Evolutionary conservation across 306 rosid genomes (phyloP), one percentile per base, ranked within the genome.

Genomic region (Boehmeria nivea): DNA sequence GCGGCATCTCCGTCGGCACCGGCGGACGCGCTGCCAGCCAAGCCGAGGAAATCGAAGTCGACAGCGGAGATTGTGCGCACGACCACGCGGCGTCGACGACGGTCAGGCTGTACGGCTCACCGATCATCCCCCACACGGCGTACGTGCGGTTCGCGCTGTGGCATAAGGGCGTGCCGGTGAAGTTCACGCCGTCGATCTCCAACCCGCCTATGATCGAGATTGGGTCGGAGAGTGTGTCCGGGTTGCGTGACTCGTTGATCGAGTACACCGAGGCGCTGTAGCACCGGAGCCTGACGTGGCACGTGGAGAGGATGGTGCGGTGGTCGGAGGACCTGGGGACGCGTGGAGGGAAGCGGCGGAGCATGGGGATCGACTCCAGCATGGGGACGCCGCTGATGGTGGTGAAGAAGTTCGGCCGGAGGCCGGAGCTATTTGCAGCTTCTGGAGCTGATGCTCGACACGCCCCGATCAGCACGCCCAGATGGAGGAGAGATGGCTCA

Each of bases 401-500:
- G 83, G 43, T 83, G 14, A 78, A 58, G 79, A 88, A 88, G 61
- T 78, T 88, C 57, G 83, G 71, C 8, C 68, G n/a, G n/a, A n/a
- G n/a, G n/a, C n/a, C n/a, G 40, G 69, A 88, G 86, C 76, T 88
- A 88, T 63, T 82, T 91, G 27, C 86, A 85, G 76, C 43, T 88
- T 57, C 67, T 82, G 57, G 94, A 88, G 31, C 33, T 88, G 54
- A 72, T 88, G 94, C 60, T 88, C 71, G 96, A 88, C n/a, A n/a
- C n/a, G n/a, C n/a, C n/a, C n/a, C n/a, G n/a, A n/a, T n/a, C n/a
- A n/a, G 24, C 96, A 88, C 62, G 96, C 95, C 23, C 88, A 74
- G 67, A 85, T 88, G 94, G 96, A 88, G 52, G 96, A 88, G 65
- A 78, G 70, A n/a, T n/a, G n/a, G n/a, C n/a, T n/a, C n/a, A n/a